Conservation (phyloP, 768 basidiomycete species). For the Lentinula raphanica region DNA sequence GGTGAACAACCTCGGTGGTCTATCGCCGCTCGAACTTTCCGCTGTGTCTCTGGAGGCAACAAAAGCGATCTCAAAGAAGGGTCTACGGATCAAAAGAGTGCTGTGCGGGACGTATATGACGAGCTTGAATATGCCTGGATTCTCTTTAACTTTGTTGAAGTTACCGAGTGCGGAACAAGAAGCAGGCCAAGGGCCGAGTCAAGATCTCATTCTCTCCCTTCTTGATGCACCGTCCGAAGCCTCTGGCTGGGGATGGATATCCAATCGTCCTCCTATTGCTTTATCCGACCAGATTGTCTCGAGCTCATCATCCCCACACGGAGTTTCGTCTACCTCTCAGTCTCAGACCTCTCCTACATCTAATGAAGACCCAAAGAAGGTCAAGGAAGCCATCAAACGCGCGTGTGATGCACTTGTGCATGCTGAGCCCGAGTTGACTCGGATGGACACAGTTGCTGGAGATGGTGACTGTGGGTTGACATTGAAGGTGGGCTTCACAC, state of each 20-base stretch:
- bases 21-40: constrained; percentile 77
- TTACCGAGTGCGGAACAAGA: constrained; percentile 45
- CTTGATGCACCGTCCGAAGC: constrained; percentile 64
- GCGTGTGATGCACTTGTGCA: constrained; percentile 64
- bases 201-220: constrained; percentile 51
- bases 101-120: constrained; percentile 87
- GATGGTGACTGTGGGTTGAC: constrained; percentile 70
- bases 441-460: constrained; percentile 87
- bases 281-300: constrained; percentile 15
- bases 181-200: constrained; percentile 32
- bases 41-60: constrained; percentile 62
- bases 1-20: constrained; percentile 84
- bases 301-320: constrained; percentile 5
- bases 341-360: constrained; percentile 49
- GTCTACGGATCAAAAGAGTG: constrained; percentile 56
- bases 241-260: constrained; percentile 85
- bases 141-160: constrained; percentile 78
- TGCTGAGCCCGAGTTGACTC: constrained; percentile 86
- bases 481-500: constrained; percentile 31
- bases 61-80: constrained; percentile 47
- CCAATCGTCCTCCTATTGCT: constrained; percentile 34
- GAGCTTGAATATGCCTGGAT: constrained; percentile 84
- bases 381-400: neutral
- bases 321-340: constrained; percentile 19
- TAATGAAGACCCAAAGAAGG: constrained; percentile 29